Conservation (phyloP, 1,284 basidiomycete species). For the Rhodotorula sp. region DNA sequence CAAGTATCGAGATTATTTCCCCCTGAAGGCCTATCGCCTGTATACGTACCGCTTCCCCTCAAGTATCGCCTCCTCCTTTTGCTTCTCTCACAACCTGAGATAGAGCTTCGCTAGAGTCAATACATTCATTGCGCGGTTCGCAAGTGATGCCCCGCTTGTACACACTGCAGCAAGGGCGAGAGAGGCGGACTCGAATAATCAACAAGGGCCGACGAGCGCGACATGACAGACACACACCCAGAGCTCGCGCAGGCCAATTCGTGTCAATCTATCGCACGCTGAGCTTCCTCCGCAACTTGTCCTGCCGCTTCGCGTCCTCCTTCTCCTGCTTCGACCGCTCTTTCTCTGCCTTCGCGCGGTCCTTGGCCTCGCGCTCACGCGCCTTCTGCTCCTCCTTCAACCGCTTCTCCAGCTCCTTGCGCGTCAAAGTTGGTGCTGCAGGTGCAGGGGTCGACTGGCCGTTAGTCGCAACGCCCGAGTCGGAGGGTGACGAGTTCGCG, state of each 20-base stretch:
- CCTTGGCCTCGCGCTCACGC: conserved; percentile 28
- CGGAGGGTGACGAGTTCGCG: not conserved
- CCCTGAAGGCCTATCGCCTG: too few relatives aligned
- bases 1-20: not conserved
- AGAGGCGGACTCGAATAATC: not conserved
- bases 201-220: not conserved
- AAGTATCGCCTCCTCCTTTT: not conserved
- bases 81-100: not conserved
- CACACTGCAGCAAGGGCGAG: not conserved
- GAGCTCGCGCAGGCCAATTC: too few relatives aligned
- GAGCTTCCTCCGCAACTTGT: conserved; percentile 24
- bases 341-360: conserved; percentile 32
- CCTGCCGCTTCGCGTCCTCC: conserved; percentile 30
- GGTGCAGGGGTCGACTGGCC: not conserved
- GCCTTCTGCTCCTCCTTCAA: conserved; percentile 38
- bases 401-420: conserved; percentile 35
- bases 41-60: too few relatives aligned
- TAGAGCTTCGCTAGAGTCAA: not conserved
- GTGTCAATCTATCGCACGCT: conserved; percentile 1
- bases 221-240: not conserved
- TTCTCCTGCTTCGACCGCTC: conserved; percentile 27
- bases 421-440: not conserved
- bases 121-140: too few relatives aligned
- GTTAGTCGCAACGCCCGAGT: not conserved
- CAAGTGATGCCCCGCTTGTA: too few relatives aligned